Conservation (phyloP, 1,284 basidiomycete species). For the Xanthoconium separans region DNA sequence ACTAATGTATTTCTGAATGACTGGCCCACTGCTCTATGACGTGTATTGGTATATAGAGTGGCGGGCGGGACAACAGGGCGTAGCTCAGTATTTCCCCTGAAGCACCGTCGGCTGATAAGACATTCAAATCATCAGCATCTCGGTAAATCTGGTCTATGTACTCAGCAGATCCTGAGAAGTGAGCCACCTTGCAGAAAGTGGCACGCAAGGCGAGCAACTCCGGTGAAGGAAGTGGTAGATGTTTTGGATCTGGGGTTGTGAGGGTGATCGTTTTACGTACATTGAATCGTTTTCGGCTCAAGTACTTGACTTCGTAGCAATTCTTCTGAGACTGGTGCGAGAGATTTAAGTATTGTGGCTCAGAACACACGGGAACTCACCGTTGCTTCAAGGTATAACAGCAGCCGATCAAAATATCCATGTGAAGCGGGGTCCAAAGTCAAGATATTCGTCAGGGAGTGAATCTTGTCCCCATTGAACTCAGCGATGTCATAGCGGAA, state of each 20-base stretch:
- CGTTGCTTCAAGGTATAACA: slow-evolving; percentile 2
- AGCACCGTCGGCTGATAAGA: background rate
- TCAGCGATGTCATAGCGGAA: background rate
- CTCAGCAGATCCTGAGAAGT: slow-evolving; percentile 1
- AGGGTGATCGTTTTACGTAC: background rate
- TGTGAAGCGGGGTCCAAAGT: background rate
- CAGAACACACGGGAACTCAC: background rate
- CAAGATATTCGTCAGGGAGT: slow-evolving; percentile 8
- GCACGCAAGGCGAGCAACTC: slow-evolving; percentile 7
- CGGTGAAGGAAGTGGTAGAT: background rate
- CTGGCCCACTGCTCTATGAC: too few relatives aligned
- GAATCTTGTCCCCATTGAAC: slow-evolving; percentile 3
- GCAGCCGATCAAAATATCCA: background rate
- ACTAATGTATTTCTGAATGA: too few relatives aligned
- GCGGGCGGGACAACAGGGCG: background rate
- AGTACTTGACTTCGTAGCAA: background rate
- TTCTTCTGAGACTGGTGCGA: background rate
- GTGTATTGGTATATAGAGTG: too few relatives aligned
- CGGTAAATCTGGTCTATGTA: slow-evolving; percentile 3
- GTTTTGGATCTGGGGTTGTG: background rate
- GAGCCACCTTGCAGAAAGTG: slow-evolving; percentile 6
- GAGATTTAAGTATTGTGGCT: background rate
- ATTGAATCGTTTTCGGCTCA: background rate
- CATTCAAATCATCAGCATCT: background rate
- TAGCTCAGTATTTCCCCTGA: background rate